Percentiles rank a stretch among this genome's conserved stretches.
phyloP scores from a whole-genome alignment of 306 rosid genomes.

The Sicyos edulis region DNA sequence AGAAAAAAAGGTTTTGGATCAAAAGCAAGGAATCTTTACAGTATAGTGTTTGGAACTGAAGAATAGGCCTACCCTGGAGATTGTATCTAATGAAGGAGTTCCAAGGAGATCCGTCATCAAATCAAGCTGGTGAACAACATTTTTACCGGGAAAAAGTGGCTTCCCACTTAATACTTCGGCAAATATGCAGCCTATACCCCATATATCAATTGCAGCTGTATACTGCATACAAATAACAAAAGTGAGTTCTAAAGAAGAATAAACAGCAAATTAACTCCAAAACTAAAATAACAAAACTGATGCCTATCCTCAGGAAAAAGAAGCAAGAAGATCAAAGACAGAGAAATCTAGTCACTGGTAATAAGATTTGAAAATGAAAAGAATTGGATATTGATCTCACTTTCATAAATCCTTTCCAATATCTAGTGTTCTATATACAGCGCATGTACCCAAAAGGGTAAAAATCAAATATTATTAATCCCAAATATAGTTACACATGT shows the following conservation, averaged over 20 bases:
- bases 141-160: conserved; percentile 96
- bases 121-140: conserved; percentile 93
- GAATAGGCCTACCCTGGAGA: conserved; percentile 53
- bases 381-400: too few species aligned
- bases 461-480: too few species aligned
- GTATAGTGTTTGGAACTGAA: conserved; percentile 1
- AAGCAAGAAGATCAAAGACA: too few species aligned
- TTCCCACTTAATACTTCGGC: conserved; percentile 88
- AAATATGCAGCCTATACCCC: conserved; percentile 96
- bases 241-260: conserved; percentile 10
- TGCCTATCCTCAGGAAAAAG: too few species aligned
- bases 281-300: too few species aligned
- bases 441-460: too few species aligned
- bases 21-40: not conserved
- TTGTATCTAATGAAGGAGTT: conserved; percentile 80
- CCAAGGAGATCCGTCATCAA: too few species aligned
- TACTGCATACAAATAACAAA: conserved; percentile 42
- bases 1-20: not conserved
- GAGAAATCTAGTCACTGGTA: too few species aligned
- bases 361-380: too few species aligned
- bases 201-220: conserved; percentile 92
- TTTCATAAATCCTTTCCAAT: too few species aligned
- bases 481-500: too few species aligned
- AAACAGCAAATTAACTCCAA: not conserved
- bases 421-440: too few species aligned